Evolutionary conservation across 495 filamentous ascomycete genomes (phyloP), one percentile per base, ranked within the genome.

Genomic region (Chaetomium fimeti): DNA sequence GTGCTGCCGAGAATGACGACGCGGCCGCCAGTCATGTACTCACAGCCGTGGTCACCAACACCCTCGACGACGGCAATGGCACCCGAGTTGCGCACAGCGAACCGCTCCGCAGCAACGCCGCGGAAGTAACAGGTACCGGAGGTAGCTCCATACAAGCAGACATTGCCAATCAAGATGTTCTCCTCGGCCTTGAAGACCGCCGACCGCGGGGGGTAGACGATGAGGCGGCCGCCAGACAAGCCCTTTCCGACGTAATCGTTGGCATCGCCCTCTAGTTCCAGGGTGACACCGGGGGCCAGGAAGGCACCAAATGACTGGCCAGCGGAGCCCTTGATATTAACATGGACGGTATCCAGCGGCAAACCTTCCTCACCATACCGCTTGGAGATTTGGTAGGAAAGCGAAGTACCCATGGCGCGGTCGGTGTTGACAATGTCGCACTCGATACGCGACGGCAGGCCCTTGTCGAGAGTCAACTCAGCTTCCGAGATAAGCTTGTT

Each of bases 211-310:
- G 94, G 94, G 74, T 99, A 99, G 74, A 99, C 85, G 73, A 98
- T 97, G 60, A 99, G 84, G 62, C 94, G 89, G 66, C 94, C 94
- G 72, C 94, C 94, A 57, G 95, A 98, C 45, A 99, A 81, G 72
- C 93, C 93, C 83, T 99, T 99, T 68, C 94, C 94, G 53, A 99
- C 93, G 71, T 98, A 99, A 76, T 99, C 94, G 73, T 99, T 99
- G 70, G 92, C 82, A 75, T 99, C 94, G 75, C 94, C 94, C 78
- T 99, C 94, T 40, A 99, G 87, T 79, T 99, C 94, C 29, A 99
- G 82, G 1, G 95, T 99, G 43, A 98, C 87, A 80, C 94, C 94
- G 62, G 93, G 91, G 27, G 94, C 95, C 61, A 98, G 86, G 84
- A 89, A 97, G 47, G 92, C 92, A 75, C 94, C 94, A 73, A 99